Base-by-base conservation (phyloP, 139 green algal genomes). In the Yamagishiella unicocca region DNA sequence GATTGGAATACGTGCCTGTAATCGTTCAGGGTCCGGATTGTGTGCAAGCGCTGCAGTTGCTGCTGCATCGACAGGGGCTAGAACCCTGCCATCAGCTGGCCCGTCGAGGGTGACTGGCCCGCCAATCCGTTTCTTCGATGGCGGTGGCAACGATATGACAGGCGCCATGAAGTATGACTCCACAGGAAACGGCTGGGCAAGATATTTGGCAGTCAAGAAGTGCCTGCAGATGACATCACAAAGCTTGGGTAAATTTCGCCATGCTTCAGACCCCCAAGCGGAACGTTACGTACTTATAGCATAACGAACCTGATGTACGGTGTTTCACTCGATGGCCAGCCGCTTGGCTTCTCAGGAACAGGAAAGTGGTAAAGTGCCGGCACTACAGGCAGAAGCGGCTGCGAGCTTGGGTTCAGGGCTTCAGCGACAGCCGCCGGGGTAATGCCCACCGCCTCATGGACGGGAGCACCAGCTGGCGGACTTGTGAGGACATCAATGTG, bases 271-370 rank as follows among this genome's bases (percentile, higher is more conserved):
- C n/a, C n/a, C n/a, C n/a, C n/a, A n/a, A n/a, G n/a, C n/a, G n/a
- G n/a, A n/a, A n/a, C n/a, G n/a, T n/a, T n/a, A n/a, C n/a, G n/a
- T n/a, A n/a, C n/a, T n/a, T n/a, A n/a, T n/a, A n/a, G n/a, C n/a
- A n/a, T n/a, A n/a, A n/a, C n/a, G n/a, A n/a, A 53, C 78, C 78
- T 55, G 54, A 85, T 76, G 79, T 45, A 85, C 7, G 79, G 79
- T 25, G 24, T 17, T 38, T 85, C 61, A 2, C 10, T 9, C 1
- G 42, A 66, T 3, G 79, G 79, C 79, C 79, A 85, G 45, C n/a
- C 27, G 40, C 61, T 2, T 22, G 8, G n/a, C 29, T 42, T 42
- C 62, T 76, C 19, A 2, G 61, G 25, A 25, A 40, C 42, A 31
- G 61, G 61, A 19, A 76, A 76, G 31, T 35, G 4, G 62, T 66